Conservation (phyloP, 73 alveolate genomes). For the Tetrahymena thermophila region DNA sequence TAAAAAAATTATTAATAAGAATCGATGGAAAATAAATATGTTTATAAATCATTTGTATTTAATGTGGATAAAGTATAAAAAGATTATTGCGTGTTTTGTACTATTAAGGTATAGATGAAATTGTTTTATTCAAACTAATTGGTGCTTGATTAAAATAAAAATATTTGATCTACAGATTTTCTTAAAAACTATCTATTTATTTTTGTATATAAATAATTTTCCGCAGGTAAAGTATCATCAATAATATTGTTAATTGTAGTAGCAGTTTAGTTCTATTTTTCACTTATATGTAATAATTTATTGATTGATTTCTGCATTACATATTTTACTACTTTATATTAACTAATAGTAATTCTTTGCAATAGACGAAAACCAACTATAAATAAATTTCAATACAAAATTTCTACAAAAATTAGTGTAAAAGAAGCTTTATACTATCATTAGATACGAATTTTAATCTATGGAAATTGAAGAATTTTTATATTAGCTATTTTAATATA, state of each 20-base stretch:
- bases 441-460: background rate
- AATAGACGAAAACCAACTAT: background rate
- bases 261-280: background rate
- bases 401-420: background rate
- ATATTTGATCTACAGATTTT: background rate
- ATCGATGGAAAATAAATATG: background rate
- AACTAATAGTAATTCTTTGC: background rate
- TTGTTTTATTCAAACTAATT: too few relatives aligned
- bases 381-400: too few relatives aligned
- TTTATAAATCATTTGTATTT: too few relatives aligned
- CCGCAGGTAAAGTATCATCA: background rate
- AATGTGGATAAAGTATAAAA: too few relatives aligned
- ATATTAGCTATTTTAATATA: background rate
- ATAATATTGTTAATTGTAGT: background rate
- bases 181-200: background rate
- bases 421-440: background rate
- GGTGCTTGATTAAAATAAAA: too few relatives aligned
- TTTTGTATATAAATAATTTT: too few relatives aligned
- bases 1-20: too few relatives aligned
- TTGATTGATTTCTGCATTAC: background rate
- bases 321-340: too few relatives aligned
- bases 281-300: background rate
- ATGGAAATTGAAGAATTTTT: background rate
- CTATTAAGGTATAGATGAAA: too few relatives aligned
- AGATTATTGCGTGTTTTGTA: too few relatives aligned